These are phyloP conservation scores for Cylindrotheca closterium DNA, from an alignment of 108 stramenopile species.

Conservation along the genomic window DNA sequence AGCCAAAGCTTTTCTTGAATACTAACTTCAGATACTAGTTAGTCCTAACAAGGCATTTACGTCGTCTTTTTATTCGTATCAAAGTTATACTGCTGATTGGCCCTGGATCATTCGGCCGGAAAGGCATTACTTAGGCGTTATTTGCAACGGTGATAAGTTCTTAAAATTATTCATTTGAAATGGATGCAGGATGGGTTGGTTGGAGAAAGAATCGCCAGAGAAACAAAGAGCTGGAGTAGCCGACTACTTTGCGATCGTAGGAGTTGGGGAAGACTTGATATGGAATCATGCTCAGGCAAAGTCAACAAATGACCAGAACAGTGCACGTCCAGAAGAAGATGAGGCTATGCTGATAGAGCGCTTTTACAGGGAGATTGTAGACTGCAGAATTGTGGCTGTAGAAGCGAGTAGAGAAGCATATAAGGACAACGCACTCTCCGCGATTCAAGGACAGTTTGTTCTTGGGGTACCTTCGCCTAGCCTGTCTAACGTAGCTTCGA, in stretches of 20 bases:
- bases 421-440: background rate
- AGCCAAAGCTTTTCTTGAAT: no score
- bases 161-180: no score
- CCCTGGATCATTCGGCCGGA: no score
- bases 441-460: background rate
- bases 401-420: conserved; percentile 9
- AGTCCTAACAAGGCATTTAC: no score
- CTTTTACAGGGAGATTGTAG: conserved; percentile 78
- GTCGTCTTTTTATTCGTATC: no score
- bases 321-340: conserved; percentile 27
- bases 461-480: conserved; percentile 6
- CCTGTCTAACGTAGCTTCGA: conserved; percentile 17
- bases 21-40: no score
- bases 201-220: background rate
- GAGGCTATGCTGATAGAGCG: conserved; percentile 54
- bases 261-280: conserved; percentile 57
- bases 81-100: no score
- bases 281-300: conserved; percentile 54
- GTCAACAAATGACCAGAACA: background rate
- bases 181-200: no score
- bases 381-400: conserved; percentile 36
- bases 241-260: conserved; percentile 85
- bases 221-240: conserved; percentile 63
- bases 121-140: no score
- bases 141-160: no score